phyloP scores from a whole-genome alignment of 805 yeast genomes.

The Lachancea meyersii region DNA sequence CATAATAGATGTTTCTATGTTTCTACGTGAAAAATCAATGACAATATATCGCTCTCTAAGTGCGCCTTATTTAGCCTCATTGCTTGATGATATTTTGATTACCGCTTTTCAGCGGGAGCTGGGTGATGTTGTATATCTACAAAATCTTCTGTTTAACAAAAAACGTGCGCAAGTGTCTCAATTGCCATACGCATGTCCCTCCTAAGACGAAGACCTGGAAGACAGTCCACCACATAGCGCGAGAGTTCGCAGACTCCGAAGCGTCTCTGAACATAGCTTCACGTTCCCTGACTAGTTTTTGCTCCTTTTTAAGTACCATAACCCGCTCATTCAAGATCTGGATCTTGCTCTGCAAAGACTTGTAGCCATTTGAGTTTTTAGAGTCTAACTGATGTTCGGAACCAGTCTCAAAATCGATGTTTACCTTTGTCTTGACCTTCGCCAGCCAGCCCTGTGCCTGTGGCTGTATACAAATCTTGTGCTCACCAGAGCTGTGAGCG shows the following conservation, averaged over 20 bases:
- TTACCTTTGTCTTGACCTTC: conserved; percentile 49
- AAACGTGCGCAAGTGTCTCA: conserved; percentile 66
- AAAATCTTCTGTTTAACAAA: conserved; percentile 67
- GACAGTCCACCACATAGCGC: conserved; percentile 69
- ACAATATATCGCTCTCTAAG: neutral
- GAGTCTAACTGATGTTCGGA: conserved; percentile 61
- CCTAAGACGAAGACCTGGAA: conserved; percentile 59
- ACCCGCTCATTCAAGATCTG: conserved; percentile 51
- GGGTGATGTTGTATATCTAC: conserved; percentile 9
- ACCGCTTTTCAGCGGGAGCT: neutral
- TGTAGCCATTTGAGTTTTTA: conserved; percentile 53
- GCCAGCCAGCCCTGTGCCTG: conserved; percentile 56
- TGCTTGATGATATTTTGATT: too few relatives aligned
- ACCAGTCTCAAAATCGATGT: conserved; percentile 62
- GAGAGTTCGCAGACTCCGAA: conserved; percentile 62
- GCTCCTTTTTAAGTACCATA: conserved; percentile 58
- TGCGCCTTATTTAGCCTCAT: neutral
- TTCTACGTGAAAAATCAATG: neutral
- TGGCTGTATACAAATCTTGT: conserved; percentile 61
- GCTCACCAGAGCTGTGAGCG: conserved; percentile 72
- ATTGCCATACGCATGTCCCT: conserved; percentile 67
- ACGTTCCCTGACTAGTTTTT: conserved; percentile 62
- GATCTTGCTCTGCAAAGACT: conserved; percentile 50
- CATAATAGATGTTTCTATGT: neutral
- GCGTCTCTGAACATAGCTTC: conserved; percentile 67